Percentiles rank a stretch among this genome's conserved stretches.
Conservation (phyloP, 2,329 filamentous ascomycete genomes). For the Orbilia blumenaviensis region DNA sequence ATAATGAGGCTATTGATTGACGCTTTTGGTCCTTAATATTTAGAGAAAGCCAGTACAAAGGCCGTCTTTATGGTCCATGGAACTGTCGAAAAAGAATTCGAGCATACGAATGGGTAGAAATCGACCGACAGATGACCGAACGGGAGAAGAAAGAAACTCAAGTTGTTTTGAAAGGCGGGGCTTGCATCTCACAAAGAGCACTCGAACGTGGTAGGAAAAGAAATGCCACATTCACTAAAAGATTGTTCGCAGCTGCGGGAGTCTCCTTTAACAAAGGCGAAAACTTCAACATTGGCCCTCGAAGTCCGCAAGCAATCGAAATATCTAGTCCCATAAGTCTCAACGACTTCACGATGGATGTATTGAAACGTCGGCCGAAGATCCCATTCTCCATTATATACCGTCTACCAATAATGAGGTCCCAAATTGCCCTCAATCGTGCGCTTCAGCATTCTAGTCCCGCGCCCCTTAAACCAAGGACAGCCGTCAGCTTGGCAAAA, state of each 20-base stretch:
- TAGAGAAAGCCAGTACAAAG: conserved; percentile 18
- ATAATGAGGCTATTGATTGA: background rate
- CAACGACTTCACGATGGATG: background rate
- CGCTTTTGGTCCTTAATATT: background rate
- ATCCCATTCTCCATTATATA: background rate
- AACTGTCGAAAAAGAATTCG: background rate
- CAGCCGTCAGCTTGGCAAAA: background rate
- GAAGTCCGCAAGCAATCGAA: background rate
- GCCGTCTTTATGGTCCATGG: conserved; percentile 3
- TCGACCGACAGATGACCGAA: background rate
- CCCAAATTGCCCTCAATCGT: background rate
- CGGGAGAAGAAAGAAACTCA: background rate
- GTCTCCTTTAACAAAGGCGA: background rate
- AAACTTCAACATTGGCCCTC: background rate
- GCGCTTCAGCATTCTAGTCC: too few species aligned
- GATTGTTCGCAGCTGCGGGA: background rate
- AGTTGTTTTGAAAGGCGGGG: background rate
- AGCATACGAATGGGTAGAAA: background rate
- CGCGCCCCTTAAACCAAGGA: background rate
- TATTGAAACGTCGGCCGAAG: background rate
- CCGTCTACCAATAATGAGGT: background rate
- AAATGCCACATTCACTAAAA: background rate
- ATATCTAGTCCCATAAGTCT: background rate
- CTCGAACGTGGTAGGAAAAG: background rate
- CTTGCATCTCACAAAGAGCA: background rate